A percentile compares a stretch with the other conserved stretches of the same genome.
phyloP scores from a whole-genome alignment of 2,329 filamentous ascomycete genomes.

The Aspergillus chevalieri region DNA sequence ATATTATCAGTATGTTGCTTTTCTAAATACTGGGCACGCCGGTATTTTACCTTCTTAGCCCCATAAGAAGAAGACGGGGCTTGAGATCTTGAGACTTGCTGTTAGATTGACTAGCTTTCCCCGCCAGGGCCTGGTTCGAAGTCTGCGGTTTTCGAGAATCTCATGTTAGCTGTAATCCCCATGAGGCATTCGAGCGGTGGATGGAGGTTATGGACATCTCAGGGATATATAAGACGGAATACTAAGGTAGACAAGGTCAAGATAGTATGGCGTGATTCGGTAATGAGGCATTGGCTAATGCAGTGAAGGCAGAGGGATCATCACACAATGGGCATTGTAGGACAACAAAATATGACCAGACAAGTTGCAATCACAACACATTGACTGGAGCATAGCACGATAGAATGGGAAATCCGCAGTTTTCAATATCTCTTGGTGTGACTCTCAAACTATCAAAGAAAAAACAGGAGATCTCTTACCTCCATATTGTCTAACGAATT shows the following conservation, averaged over 20 bases:
- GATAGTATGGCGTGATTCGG: too few species aligned
- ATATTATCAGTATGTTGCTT: slow-evolving; percentile 11
- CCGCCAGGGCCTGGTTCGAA: slow-evolving; percentile 17
- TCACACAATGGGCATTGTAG: not conserved
- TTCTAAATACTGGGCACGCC: not conserved
- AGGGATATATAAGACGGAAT: not conserved
- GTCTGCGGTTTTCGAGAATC: slow-evolving; percentile 29
- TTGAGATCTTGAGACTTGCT: slow-evolving; percentile 56
- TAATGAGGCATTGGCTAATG: too few species aligned
- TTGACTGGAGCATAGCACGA: not conserved
- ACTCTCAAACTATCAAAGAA: not conserved
- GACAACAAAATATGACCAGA: not conserved
- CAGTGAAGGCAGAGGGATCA: not conserved
- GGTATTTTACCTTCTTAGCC: slow-evolving; percentile 70
- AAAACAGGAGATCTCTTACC: not conserved
- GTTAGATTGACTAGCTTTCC: slow-evolving; percentile 22
- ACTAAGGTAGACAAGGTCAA: not conserved
- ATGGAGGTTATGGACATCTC: not conserved
- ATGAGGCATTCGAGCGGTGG: not conserved
- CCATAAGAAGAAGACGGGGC: slow-evolving; percentile 87
- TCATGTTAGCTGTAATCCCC: slow-evolving; percentile 27
- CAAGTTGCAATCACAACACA: not conserved
- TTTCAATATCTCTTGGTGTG: not conserved
- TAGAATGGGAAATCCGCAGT: not conserved
- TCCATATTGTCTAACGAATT: not conserved